phyloP scores from a whole-genome alignment of 2,329 filamentous ascomycete genomes.

The Diaporthe caulivora region DNA sequence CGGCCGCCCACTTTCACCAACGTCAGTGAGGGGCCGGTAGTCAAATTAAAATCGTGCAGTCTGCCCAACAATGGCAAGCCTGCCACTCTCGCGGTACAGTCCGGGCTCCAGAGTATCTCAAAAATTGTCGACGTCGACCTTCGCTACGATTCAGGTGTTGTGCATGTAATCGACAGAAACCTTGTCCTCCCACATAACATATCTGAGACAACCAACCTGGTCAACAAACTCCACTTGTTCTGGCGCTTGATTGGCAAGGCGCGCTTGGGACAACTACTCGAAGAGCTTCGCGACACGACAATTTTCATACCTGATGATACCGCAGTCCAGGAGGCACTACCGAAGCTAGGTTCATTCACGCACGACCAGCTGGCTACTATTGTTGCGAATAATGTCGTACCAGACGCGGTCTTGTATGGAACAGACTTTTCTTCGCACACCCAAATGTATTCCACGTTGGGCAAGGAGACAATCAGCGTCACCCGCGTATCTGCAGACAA shows the following conservation, averaged over 20 bases:
- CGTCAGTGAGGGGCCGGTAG: not conserved
- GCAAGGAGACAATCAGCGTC: not conserved
- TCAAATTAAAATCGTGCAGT: not conserved
- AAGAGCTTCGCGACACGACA: conserved; percentile 4
- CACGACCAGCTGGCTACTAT: not conserved
- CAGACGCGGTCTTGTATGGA: not conserved
- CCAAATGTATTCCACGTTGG: not conserved
- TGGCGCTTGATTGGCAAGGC: not conserved
- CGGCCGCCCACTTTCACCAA: conserved; percentile 4
- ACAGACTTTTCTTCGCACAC: not conserved
- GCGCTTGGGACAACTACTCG: not conserved
- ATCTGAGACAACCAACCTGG: conserved; percentile 1
- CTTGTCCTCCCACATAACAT: conserved; percentile 11
- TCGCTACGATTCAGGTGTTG: not conserved
- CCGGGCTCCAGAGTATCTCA: not conserved
- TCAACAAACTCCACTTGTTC: not conserved
- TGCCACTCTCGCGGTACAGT: not conserved
- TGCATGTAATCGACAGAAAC: conserved; percentile 8
- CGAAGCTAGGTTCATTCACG: not conserved
- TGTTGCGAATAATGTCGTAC: not conserved
- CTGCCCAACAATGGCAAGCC: too few species aligned
- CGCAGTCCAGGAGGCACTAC: not conserved
- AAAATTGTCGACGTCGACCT: not conserved
- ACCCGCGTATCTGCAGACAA: not conserved
- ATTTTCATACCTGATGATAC: not conserved